phyloP scores from a whole-genome alignment of 768 basidiomycete species.

The Rhodotorula graminis region DNA sequence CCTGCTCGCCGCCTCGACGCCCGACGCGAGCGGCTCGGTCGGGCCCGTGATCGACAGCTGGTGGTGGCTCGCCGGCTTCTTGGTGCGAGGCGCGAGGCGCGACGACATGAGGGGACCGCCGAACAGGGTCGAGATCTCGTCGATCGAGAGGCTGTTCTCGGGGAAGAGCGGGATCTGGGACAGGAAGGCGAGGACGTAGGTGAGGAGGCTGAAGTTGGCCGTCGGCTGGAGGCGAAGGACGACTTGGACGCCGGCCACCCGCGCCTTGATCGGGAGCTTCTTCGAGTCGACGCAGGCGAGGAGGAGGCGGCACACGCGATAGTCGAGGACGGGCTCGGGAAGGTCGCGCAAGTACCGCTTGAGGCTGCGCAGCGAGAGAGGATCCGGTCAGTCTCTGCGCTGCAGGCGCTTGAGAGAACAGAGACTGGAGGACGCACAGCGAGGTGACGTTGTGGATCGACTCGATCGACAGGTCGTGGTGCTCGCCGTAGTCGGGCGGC shows the following conservation, averaged over 20 bases:
- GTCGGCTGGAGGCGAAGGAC: slow-evolving; percentile 56
- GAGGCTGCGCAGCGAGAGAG: slow-evolving; percentile 37
- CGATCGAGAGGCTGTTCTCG: slow-evolving; percentile 54
- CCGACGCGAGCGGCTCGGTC: slow-evolving; percentile 21
- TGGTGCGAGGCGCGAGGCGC: background rate
- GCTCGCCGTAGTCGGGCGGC: slow-evolving; percentile 42
- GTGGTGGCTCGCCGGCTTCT: slow-evolving; percentile 6
- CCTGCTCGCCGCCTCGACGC: slow-evolving; percentile 24
- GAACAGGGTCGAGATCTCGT: slow-evolving; percentile 54
- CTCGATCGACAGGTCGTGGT: slow-evolving; percentile 44
- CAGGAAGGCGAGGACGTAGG: slow-evolving; percentile 54
- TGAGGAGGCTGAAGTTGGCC: slow-evolving; percentile 50
- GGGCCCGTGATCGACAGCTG: slow-evolving; percentile 31
- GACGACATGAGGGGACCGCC: slow-evolving; percentile 49
- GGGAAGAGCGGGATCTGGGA: slow-evolving; percentile 55
- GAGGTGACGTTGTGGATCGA: slow-evolving; percentile 53
- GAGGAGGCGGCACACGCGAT: slow-evolving; percentile 50
- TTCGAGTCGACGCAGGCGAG: slow-evolving; percentile 50
- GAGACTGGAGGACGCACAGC: slow-evolving; percentile 43
- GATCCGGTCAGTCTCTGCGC: background rate
- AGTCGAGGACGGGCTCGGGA: slow-evolving; percentile 53
- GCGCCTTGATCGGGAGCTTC: slow-evolving; percentile 44
- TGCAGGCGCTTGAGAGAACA: no score
- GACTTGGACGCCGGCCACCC: slow-evolving; percentile 52
- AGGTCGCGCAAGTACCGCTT: slow-evolving; percentile 54